A percentile compares a stretch with the other conserved stretches of the same genome.
Evolutionary conservation across 306 rosid genomes (phyloP).

Genomic region (Lathyrus sativus): DNA sequence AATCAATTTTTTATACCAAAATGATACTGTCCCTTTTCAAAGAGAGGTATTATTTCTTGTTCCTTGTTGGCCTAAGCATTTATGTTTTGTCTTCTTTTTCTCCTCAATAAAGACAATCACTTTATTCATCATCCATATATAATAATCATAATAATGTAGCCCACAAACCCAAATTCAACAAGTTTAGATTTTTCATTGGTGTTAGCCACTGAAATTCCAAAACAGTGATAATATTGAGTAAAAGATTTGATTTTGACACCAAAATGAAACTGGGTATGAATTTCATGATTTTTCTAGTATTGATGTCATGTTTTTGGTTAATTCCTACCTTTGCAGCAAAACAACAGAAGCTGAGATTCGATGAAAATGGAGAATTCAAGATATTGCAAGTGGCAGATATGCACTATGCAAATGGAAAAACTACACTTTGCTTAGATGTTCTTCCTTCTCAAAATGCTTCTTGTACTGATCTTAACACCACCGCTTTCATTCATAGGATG

Average conservation of each 20-base stretch:
- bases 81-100: constrained; percentile 2
- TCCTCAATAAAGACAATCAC: neutral
- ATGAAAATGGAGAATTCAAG: constrained; percentile 70
- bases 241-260: constrained; percentile 26
- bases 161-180: constrained; percentile 7
- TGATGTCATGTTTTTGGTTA: constrained; percentile 17
- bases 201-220: neutral
- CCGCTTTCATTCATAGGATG: constrained; percentile 69
- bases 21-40: neutral
- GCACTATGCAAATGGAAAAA: constrained; percentile 80
- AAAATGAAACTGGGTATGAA: constrained; percentile 33
- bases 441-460: constrained; percentile 53
- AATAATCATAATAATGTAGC: neutral
- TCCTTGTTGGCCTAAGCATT: neutral
- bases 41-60: neutral
- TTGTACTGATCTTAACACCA: constrained; percentile 90
- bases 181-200: constrained; percentile 33
- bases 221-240: neutral
- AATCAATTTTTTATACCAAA: too few relatives aligned
- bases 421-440: constrained; percentile 68
- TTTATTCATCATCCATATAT: neutral
- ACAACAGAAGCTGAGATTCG: constrained; percentile 59
- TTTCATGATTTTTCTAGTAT: constrained; percentile 23
- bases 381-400: constrained; percentile 94
- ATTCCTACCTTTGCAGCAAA: constrained; percentile 40